Base-by-base conservation (phyloP, 441 rosid species). In the Biscutella auriculata region DNA sequence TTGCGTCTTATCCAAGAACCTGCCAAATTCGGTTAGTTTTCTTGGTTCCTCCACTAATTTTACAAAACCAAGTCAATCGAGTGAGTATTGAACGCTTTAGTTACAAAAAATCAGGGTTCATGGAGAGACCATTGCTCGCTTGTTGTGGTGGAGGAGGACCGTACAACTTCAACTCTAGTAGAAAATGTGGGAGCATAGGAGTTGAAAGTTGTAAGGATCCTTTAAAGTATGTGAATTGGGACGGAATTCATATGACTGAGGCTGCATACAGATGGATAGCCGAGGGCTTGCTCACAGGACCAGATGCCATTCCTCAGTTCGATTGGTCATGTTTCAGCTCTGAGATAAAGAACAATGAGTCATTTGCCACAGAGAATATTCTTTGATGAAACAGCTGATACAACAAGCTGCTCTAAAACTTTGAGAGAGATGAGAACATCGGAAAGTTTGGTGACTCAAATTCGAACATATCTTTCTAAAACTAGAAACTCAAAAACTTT, bases 121-220 rank as follows among this genome's bases (percentile, higher is more conserved):
- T 11, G 25, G 30, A 50, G 6, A 50, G 27, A 39, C 63, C 67
- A 4, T 39, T 74, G 17, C 37, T 37, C 1, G 72, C 82, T 12
- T 82, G 84, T 1, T 82, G 84, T 29, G 82, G 77, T n/a, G 35
- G 27, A 4, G 81, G 83, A 47, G 83, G 81, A 11, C 9, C 32
- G 0, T 78, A 74, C 43, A n/a, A 56, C 42, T 68, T 6, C 54
- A 62, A 49, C 4, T 3, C 14, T 14, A 44, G 15, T n/a, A 49
- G 0, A 14, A 5, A 26, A 3, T 77, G 87, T 54, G 82, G 82
- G 4, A 4, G 14, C 23, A 19, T 25, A 10, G 55, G 33, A 9
- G 50, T 66, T 7, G 62, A 27, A 0, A n/a, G 16, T 54, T 82
- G 87, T 49, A 15, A 39, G 2, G 66, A 79, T 36, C 79, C 84